Evolutionary conservation across 495 filamentous ascomycete species (phyloP), one percentile per base, ranked within the genome.

Genomic region (Xylaria sp.): DNA sequence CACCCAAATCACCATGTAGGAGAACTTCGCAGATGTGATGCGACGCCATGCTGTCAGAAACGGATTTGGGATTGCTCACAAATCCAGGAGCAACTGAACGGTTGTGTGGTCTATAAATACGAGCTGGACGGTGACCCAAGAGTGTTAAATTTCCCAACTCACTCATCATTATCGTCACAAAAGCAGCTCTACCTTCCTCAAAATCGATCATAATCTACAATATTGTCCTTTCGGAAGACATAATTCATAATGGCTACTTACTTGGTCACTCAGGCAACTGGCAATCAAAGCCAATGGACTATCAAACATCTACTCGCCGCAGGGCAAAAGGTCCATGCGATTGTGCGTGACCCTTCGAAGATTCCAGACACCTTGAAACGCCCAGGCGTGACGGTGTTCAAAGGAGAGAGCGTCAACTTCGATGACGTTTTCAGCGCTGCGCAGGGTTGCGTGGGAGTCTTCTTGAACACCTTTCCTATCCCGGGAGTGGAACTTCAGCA

Each of bases 241-340:
- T 17, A 35, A 19, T 68, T 61, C 77, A 73, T 24, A 50, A 83
- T 84, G 81, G 53, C 73, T 6, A 78, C 72, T 55, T 79, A 82
- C 66, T 80, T 84, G 57, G 76, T 84, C 68, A 81, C 81, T 69
- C 81, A 83, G 62, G 85, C 84, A n/a, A 87, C 84, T 12, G 85
- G 85, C 65, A 75, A 80, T 44, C 85, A 87, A 78, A 81, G 83
- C 43, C 77, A 77, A 44, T 83, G 79, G 46, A 71, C 83, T 46
- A 75, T 75, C 66, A 69, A 72, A 19, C 78, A 83, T 66, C 74
- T 87, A 8, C 75, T 82, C 53, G 69, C 77, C 37, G 37, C 79
- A 6, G 77, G 75, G 17, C 71, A 74, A 68, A 73, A 76, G 52
- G 74, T 85, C 37, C 81, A 83, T 43, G 78, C 81, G 0, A 76